phyloP scores from a whole-genome alignment of 345 rosid species.

The Cardamine resedifolia region DNA sequence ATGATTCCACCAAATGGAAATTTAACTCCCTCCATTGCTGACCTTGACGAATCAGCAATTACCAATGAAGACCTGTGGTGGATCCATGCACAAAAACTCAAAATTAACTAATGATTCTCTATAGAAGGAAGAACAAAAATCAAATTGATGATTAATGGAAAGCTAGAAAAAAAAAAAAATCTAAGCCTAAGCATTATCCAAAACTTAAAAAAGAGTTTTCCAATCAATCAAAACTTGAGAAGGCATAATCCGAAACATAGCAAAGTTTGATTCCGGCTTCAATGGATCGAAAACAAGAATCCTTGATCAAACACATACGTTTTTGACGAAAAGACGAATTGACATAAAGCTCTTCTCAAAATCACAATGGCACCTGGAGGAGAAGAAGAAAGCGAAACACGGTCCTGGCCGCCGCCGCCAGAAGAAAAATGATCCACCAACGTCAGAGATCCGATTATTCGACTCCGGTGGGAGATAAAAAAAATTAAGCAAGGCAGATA shows the following conservation, averaged over 20 bases:
- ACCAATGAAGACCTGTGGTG: constrained; percentile 2
- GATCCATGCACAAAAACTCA: not conserved
- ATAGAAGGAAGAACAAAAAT: not conserved
- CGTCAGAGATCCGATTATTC: not conserved
- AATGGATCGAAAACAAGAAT: not conserved
- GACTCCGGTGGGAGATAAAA: constrained; percentile 12
- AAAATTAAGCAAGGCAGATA: not conserved
- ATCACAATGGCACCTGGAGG: constrained; percentile 28
- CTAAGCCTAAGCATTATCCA: not conserved
- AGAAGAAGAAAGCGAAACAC: constrained; percentile 24
- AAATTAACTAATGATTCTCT: not conserved
- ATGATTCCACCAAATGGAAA: constrained; percentile 51
- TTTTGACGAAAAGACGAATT: not conserved
- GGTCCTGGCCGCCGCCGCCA: constrained; percentile 28
- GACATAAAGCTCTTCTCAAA: not conserved
- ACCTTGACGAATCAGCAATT: constrained; percentile 32
- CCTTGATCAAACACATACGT: not conserved
- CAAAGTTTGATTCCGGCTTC: too few relatives aligned
- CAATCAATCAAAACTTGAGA: not conserved
- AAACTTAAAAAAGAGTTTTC: too few relatives aligned
- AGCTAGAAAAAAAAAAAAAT: not conserved
- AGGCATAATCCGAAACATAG: too few relatives aligned
- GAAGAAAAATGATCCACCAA: constrained; percentile 2
- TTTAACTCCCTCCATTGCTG: constrained; percentile 45
- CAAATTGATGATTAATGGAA: not conserved